A percentile compares a stretch with the other conserved stretches of the same genome.
These are phyloP conservation scores for Fistulinella prunicolor DNA, from an alignment of 768 basidiomycete species.

Conservation along the genomic window DNA sequence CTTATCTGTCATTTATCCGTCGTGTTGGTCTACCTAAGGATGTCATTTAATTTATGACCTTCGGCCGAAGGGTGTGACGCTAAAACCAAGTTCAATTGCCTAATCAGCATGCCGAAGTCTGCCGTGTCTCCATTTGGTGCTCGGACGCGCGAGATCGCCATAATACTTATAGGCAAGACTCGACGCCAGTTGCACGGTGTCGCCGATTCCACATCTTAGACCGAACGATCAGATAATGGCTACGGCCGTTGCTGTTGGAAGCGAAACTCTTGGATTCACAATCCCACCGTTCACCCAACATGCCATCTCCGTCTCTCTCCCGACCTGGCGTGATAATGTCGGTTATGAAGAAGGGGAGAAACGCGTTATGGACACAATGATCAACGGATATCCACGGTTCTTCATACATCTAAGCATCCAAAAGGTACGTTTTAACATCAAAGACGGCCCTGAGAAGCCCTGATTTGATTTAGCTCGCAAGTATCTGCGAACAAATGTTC, in stretches of 20 bases:
- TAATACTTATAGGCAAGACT: no score
- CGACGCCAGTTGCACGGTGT: no score
- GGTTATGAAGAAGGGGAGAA: constrained; percentile 89
- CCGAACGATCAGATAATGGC: constrained; percentile 1
- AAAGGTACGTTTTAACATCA: constrained; percentile 54
- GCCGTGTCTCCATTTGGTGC: no score
- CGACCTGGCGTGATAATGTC: constrained; percentile 88
- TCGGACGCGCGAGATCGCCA: no score
- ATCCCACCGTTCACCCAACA: constrained; percentile 74
- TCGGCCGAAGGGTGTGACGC: no score
- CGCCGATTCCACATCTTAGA: neutral
- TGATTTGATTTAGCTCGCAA: constrained; percentile 57
- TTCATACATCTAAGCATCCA: constrained; percentile 85
- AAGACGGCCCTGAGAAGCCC: neutral
- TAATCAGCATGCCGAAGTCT: no score
- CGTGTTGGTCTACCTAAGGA: no score
- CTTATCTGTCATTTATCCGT: no score
- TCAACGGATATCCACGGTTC: constrained; percentile 91
- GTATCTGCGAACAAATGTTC: constrained; percentile 76
- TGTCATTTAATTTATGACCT: no score
- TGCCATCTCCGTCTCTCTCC: constrained; percentile 93
- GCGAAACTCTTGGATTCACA: no score
- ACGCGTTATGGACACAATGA: constrained; percentile 75
- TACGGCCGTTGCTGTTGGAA: constrained; percentile 4
- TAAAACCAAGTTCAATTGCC: no score